These are phyloP conservation scores for Rhodotorula glutinis DNA, from an alignment of 1,284 basidiomycete species.

Conservation along the genomic window DNA sequence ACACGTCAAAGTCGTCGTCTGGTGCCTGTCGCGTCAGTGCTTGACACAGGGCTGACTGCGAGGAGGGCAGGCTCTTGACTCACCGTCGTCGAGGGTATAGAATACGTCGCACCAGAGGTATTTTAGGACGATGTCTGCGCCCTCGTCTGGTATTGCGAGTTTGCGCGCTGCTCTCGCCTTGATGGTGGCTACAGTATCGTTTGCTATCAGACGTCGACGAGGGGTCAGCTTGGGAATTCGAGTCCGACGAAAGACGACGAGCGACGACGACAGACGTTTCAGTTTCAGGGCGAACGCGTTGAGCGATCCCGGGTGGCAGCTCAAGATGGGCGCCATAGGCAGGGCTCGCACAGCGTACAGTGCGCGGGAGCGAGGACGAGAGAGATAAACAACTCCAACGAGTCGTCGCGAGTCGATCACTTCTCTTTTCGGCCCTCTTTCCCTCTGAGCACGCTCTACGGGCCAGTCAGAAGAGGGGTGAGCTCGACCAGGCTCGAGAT, in stretches of 20 bases:
- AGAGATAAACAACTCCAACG: too few relatives aligned
- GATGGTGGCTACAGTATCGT: conserved; percentile 33
- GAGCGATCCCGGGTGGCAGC: conserved; percentile 39
- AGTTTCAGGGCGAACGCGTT: conserved; percentile 43
- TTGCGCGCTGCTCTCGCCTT: conserved; percentile 29
- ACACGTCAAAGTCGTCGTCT: conserved; percentile 45
- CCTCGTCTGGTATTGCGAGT: conserved; percentile 25
- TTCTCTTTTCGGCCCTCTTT: too few relatives aligned
- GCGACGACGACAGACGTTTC: conserved; percentile 24
- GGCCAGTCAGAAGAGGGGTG: too few relatives aligned
- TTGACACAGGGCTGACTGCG: too few relatives aligned
- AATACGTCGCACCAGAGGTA: conserved; percentile 41
- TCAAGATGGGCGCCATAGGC: conserved; percentile 33
- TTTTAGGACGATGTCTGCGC: conserved; percentile 25
- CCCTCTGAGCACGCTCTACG: too few relatives aligned
- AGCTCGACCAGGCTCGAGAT: too few relatives aligned
- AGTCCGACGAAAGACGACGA: background rate
- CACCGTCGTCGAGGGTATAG: conserved; percentile 44
- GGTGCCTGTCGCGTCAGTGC: too few relatives aligned
- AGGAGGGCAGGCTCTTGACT: too few relatives aligned
- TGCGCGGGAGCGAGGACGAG: too few relatives aligned
- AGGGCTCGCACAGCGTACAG: too few relatives aligned
- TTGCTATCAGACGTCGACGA: conserved; percentile 13
- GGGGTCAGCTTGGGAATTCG: background rate
- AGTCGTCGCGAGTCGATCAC: too few relatives aligned